These are phyloP conservation scores for Teunomyces kruisii DNA, from an alignment of 805 yeast species.

Conservation along the genomic window DNA sequence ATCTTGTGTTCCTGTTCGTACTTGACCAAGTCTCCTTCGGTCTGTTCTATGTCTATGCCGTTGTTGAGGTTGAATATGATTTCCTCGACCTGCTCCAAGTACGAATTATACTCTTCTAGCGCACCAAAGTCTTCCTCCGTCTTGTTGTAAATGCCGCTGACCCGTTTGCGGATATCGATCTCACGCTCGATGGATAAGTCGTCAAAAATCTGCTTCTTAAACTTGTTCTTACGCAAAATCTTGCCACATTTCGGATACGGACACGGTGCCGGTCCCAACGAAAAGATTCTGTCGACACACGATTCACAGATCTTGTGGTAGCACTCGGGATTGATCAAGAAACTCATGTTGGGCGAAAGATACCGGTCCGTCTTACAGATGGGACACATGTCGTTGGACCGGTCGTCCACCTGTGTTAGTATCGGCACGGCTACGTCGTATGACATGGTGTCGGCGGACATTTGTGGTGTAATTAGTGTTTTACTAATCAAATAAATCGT, in stretches of 20 bases:
- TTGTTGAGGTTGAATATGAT: slow-evolving; percentile 74
- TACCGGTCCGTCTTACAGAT: slow-evolving; percentile 95
- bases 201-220: slow-evolving; percentile 90
- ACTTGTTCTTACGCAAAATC: slow-evolving; percentile 80
- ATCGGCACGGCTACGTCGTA: neutral
- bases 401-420: slow-evolving; percentile 36
- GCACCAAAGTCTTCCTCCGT: slow-evolving; percentile 68
- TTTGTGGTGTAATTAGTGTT: neutral
- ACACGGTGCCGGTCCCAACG: slow-evolving; percentile 95
- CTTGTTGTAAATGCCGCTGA: slow-evolving; percentile 75
- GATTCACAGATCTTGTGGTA: slow-evolving; percentile 97
- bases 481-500: neutral
- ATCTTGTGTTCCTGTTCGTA: slow-evolving; percentile 75
- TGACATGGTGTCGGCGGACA: slow-evolving; percentile 3
- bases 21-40: slow-evolving; percentile 62
- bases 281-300: slow-evolving; percentile 92
- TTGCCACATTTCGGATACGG: slow-evolving; percentile 91
- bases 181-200: slow-evolving; percentile 89
- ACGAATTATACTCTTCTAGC: slow-evolving; percentile 64
- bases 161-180: slow-evolving; percentile 83
- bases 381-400: slow-evolving; percentile 84
- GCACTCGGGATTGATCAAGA: slow-evolving; percentile 94
- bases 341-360: slow-evolving; percentile 88
- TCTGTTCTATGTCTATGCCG: slow-evolving; percentile 64
- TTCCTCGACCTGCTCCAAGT: slow-evolving; percentile 81